Evolutionary conservation across 371 early-diverging fungal species (phyloP).

Genomic region (Apophysomyces elegans): DNA sequence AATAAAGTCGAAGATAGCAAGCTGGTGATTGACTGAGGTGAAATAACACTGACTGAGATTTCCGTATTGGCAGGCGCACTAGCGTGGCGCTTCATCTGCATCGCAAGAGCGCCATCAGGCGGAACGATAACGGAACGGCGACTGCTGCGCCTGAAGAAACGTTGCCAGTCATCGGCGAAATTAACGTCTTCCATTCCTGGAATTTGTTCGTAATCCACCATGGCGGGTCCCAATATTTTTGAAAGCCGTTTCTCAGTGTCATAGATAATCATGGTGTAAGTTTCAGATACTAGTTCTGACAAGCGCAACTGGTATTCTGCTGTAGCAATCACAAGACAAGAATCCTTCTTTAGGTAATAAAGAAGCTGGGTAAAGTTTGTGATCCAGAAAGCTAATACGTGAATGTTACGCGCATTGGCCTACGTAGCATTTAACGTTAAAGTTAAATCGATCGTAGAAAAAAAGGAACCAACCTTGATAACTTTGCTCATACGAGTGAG

Average conservation of each 20-base stretch:
- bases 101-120: constrained; percentile 17
- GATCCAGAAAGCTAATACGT: constrained; percentile 71
- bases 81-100: constrained; percentile 20
- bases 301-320: constrained; percentile 64
- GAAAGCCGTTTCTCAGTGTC: constrained; percentile 62
- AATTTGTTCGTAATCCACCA: constrained; percentile 72
- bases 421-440: constrained; percentile 5
- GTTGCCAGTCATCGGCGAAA: constrained; percentile 62
- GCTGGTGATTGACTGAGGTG: constrained; percentile 67
- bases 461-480: constrained; percentile 52
- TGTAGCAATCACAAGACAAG: constrained; percentile 63
- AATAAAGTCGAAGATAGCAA: constrained; percentile 64
- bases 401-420: constrained; percentile 30
- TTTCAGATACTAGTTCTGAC: constrained; percentile 70
- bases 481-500: constrained; percentile 60
- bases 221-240: constrained; percentile 60
- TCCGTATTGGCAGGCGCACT: constrained; percentile 15
- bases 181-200: constrained; percentile 67
- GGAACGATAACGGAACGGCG: constrained; percentile 18
- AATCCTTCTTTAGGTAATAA: constrained; percentile 81
- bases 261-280: constrained; percentile 61
- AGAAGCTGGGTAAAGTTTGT: constrained; percentile 74
- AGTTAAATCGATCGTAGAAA: background rate
- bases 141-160: constrained; percentile 40
- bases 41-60: constrained; percentile 12